Conservation (phyloP, 768 basidiomycete species). For the Omphalotus guepiniiformis region DNA sequence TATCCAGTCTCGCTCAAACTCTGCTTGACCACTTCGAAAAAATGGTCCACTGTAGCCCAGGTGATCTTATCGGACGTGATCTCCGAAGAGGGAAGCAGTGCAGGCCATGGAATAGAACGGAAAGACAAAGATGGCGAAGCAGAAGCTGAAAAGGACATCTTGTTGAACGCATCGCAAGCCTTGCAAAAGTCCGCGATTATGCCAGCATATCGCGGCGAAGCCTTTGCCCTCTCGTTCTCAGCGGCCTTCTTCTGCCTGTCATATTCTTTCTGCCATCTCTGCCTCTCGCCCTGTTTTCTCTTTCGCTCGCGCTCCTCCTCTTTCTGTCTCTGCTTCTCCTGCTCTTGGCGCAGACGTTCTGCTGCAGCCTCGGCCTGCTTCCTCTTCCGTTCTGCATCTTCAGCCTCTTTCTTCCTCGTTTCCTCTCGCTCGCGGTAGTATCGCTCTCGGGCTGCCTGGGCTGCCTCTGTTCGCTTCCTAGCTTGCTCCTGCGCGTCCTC, state of each 20-base stretch:
- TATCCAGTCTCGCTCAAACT: not conserved
- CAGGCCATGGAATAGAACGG: not conserved
- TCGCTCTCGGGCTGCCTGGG: not conserved
- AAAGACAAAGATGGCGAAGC: not conserved
- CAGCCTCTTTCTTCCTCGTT: not conserved
- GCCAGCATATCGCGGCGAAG: not conserved
- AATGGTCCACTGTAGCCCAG: not conserved
- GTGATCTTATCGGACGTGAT: not conserved
- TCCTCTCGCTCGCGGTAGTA: not conserved
- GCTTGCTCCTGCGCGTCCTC: no score
- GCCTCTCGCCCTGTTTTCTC: not conserved
- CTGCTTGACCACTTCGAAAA: not conserved
- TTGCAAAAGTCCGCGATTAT: not conserved
- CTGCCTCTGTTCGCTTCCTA: no score
- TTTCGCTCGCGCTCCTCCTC: not conserved
- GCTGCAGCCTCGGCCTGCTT: not conserved
- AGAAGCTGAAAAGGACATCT: not conserved
- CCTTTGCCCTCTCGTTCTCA: not conserved
- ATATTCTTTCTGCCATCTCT: not conserved
- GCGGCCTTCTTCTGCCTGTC: not conserved
- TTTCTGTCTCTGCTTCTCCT: not conserved
- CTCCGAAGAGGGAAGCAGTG: not conserved
- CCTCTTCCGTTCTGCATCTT: not conserved
- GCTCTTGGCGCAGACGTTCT: not conserved
- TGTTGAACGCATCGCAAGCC: not conserved